These are phyloP conservation scores for Lodderomyces parapsilosis DNA, from an alignment of 1,139 yeast genomes.

Conservation along the genomic window DNA sequence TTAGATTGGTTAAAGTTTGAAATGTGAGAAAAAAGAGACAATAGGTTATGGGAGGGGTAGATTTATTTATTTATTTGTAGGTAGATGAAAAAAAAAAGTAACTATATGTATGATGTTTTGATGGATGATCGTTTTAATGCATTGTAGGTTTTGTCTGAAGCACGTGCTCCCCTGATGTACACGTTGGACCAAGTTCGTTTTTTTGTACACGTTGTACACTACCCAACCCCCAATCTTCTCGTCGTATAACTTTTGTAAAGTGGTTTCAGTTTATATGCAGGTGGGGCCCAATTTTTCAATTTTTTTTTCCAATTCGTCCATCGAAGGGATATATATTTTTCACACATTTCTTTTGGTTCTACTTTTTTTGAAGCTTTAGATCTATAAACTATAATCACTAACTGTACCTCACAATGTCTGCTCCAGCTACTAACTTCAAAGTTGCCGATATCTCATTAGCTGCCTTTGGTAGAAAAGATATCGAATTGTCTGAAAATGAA, in stretches of 20 bases:
- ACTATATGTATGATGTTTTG: neutral
- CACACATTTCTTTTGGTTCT: no score
- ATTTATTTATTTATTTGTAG: neutral
- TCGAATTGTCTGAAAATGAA: constrained; percentile 98
- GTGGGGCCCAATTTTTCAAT: neutral
- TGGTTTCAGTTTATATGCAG: no score
- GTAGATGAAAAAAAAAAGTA: neutral
- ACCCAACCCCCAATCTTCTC: neutral
- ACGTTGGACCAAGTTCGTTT: no score
- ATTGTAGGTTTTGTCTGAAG: no score
- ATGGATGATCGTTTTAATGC: no score
- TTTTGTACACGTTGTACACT: no score
- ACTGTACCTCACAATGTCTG: constrained; percentile 15
- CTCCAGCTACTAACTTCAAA: constrained; percentile 65
- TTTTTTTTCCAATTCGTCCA: neutral
- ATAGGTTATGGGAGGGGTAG: neutral
- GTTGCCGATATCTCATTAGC: constrained; percentile 99
- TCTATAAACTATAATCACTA: no score
- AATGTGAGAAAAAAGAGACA: constrained; percentile 21
- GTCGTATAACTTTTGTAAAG: neutral
- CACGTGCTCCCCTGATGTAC: no score
- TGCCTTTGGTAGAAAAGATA: constrained; percentile 99
- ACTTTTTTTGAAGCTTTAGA: neutral
- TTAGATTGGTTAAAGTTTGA: constrained; percentile 51
- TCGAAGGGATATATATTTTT: neutral